Percentiles rank a stretch among this genome's conserved stretches.
These are phyloP conservation scores for Lecanosticta acicola DNA, from an alignment of 2,329 filamentous ascomycete genomes.

Conservation along the genomic window DNA sequence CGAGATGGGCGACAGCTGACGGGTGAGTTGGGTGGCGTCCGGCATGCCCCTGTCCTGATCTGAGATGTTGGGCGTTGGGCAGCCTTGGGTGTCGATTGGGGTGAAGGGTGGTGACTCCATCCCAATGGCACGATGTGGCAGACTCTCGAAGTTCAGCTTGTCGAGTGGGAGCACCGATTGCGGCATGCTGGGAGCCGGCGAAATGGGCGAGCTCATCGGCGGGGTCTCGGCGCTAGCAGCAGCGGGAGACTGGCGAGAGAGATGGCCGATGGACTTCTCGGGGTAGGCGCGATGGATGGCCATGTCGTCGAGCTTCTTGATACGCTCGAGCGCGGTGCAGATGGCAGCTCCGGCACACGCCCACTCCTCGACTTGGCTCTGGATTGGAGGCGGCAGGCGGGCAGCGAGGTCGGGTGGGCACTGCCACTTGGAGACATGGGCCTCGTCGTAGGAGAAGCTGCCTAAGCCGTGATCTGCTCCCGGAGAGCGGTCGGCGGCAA, in stretches of 20 bases:
- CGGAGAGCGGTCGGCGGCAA: slow-evolving; percentile 18
- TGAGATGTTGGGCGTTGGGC: slow-evolving; percentile 18
- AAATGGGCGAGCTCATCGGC: slow-evolving; percentile 15
- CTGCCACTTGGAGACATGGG: slow-evolving; percentile 36
- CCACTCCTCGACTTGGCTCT: slow-evolving; percentile 33
- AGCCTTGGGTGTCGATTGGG: slow-evolving; percentile 22
- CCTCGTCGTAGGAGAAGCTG: slow-evolving; percentile 33
- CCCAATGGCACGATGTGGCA: slow-evolving; percentile 16
- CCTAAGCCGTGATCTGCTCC: slow-evolving; percentile 25
- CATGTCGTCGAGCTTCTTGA: slow-evolving; percentile 30
- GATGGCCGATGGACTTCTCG: slow-evolving; percentile 17
- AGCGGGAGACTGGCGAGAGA: slow-evolving; percentile 14
- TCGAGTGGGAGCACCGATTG: slow-evolving; percentile 12
- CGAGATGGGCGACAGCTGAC: slow-evolving; percentile 17
- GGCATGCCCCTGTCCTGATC: slow-evolving; percentile 9
- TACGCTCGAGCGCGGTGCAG: slow-evolving; percentile 36
- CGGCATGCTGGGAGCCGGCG: slow-evolving; percentile 9
- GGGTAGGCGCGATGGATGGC: slow-evolving; percentile 32
- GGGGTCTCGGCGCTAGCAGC: slow-evolving; percentile 9
- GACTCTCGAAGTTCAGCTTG: slow-evolving; percentile 11
- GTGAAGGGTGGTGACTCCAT: slow-evolving; percentile 33
- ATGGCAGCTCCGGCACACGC: slow-evolving; percentile 43
- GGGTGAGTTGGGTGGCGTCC: slow-evolving; percentile 16
- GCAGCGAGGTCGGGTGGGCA: slow-evolving; percentile 35
- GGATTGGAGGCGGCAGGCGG: slow-evolving; percentile 34